These are phyloP conservation scores for Alternaria brassicae DNA, from an alignment of 2,329 filamentous ascomycete genomes.

Conservation along the genomic window DNA sequence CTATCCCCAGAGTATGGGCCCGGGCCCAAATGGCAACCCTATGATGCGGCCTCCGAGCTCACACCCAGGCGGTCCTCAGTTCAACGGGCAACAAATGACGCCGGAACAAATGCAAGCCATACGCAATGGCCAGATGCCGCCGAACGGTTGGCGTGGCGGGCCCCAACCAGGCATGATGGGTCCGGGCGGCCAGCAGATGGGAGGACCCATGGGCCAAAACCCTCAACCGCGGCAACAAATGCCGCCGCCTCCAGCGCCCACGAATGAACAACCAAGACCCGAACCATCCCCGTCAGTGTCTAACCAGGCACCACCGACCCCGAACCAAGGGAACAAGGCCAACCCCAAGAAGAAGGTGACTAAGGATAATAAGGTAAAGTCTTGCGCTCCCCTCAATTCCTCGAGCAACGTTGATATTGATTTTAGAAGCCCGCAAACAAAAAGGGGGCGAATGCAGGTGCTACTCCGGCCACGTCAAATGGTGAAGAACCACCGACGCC, in stretches of 20 bases:
- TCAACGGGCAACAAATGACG: conserved; percentile 69
- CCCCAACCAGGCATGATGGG: conserved; percentile 60
- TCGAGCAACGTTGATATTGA: conserved; percentile 47
- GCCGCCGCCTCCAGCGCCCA: conserved; percentile 58
- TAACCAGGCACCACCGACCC: conserved; percentile 72
- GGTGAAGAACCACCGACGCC: conserved; percentile 57
- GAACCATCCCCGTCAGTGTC: conserved; percentile 58
- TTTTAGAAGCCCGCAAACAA: conserved; percentile 51
- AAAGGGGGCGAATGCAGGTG: conserved; percentile 48
- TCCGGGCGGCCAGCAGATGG: conserved; percentile 62
- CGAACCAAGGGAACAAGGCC: conserved; percentile 74
- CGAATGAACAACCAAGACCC: conserved; percentile 51
- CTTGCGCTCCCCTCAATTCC: conserved; percentile 29
- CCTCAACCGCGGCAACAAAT: conserved; percentile 73
- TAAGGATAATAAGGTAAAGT: conserved; percentile 72
- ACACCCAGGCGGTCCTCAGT: conserved; percentile 55
- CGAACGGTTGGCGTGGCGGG: conserved; percentile 47
- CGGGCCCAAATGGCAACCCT: conserved; percentile 27
- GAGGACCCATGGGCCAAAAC: conserved; percentile 63
- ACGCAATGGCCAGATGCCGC: conserved; percentile 48
- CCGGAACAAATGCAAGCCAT: conserved; percentile 61
- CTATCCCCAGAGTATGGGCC: conserved; percentile 39
- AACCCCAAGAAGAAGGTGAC: conserved; percentile 79
- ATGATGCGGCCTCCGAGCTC: conserved; percentile 64
- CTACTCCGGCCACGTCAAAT: conserved; percentile 53